phyloP scores from a whole-genome alignment of 768 basidiomycete species.

The Boletellus ananas region DNA sequence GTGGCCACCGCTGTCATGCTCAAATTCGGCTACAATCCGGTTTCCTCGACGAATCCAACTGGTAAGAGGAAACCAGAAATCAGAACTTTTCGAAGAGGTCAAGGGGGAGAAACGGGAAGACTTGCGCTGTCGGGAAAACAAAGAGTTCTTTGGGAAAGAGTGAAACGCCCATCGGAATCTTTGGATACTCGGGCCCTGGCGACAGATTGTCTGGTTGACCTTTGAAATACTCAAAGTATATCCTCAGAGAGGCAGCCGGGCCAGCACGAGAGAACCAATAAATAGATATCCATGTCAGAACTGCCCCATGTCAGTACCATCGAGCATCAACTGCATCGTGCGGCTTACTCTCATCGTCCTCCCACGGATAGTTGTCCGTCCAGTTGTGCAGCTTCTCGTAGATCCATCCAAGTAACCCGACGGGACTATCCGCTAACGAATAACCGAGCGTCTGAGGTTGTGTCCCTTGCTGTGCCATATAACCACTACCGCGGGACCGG shows the following conservation, averaged over 20 bases:
- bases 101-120: neutral
- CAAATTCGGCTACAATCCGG: conserved; percentile 44
- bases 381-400: conserved; percentile 49
- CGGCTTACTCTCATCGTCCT: conserved; percentile 50
- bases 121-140: conserved; percentile 36
- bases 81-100: too few species aligned
- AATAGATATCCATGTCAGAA: conserved; percentile 57
- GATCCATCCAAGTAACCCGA: conserved; percentile 51
- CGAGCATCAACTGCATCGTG: too few species aligned
- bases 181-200: neutral
- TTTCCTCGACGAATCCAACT: conserved; percentile 43
- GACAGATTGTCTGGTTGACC: neutral
- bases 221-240: conserved; percentile 48
- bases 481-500: conserved; percentile 27
- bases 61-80: neutral
- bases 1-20: conserved; percentile 53
- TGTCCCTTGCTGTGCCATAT: conserved; percentile 33
- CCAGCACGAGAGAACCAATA: conserved; percentile 58
- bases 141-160: conserved; percentile 49
- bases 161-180: conserved; percentile 47
- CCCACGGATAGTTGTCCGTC: conserved; percentile 54
- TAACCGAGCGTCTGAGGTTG: conserved; percentile 55
- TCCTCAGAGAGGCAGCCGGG: conserved; percentile 53
- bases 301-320: conserved; percentile 26
- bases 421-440: conserved; percentile 52